A percentile compares a stretch with the other conserved stretches of the same genome.
phyloP scores from a whole-genome alignment of 2,329 filamentous ascomycete genomes.

The Fusarium kyushuense region DNA sequence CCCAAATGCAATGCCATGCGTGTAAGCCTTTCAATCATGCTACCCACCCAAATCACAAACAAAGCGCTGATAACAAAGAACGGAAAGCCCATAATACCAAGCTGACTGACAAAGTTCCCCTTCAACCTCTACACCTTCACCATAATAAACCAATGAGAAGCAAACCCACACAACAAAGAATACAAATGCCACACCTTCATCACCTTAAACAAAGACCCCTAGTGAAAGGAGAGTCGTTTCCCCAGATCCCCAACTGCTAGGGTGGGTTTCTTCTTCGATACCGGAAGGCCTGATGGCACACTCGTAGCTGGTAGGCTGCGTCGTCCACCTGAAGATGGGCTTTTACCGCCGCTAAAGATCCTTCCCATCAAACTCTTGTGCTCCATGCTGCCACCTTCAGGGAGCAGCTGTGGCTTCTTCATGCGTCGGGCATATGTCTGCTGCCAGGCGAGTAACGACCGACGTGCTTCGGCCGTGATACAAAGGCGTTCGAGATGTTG shows the following conservation, averaged over 20 bases:
- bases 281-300: slow-evolving; percentile 14
- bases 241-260: slow-evolving; percentile 5
- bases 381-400: slow-evolving; percentile 53
- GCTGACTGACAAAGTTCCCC: slow-evolving; percentile 8
- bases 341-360: slow-evolving; percentile 44
- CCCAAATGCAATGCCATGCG: slow-evolving; percentile 1
- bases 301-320: slow-evolving; percentile 36
- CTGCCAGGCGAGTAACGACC: slow-evolving; percentile 63
- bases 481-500: slow-evolving; percentile 61
- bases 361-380: slow-evolving; percentile 47
- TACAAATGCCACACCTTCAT: not conserved
- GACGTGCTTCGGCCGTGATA: slow-evolving; percentile 60
- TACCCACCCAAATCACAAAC: slow-evolving; percentile 1
- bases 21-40: not conserved
- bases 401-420: slow-evolving; percentile 56
- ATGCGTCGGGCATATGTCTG: slow-evolving; percentile 59
- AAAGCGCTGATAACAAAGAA: slow-evolving; percentile 19
- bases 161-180: slow-evolving; percentile 8
- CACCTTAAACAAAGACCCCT: not conserved
- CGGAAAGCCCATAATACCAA: slow-evolving; percentile 8
- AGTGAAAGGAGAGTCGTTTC: slow-evolving; percentile 39
- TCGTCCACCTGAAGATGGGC: slow-evolving; percentile 40
- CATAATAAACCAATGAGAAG: not conserved
- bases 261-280: slow-evolving; percentile 15
- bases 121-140: slow-evolving; percentile 7